Evolutionary conservation across 1,284 basidiomycete genomes (phyloP).

Genomic region (Papiliotrema terrestris): DNA sequence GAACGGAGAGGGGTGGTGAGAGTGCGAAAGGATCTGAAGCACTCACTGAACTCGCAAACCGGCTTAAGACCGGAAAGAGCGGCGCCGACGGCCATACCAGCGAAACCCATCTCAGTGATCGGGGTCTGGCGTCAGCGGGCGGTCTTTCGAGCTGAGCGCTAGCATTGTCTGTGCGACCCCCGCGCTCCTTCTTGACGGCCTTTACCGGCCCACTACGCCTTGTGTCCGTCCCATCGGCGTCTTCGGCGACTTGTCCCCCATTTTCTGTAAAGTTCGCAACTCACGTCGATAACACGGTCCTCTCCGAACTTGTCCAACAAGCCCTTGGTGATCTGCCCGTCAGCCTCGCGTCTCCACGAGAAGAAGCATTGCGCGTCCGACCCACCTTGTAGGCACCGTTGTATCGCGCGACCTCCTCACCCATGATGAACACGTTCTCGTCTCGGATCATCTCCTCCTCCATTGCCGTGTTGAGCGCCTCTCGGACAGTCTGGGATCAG

Average conservation of each 20-base stretch:
- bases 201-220: too few species aligned
- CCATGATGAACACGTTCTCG: constrained; percentile 90
- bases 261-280: constrained; percentile 8
- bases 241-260: too few species aligned
- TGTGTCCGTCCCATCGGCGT: too few species aligned
- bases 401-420: constrained; percentile 98
- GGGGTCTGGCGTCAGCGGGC: constrained; percentile 56
- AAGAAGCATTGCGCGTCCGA: background rate
- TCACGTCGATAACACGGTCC: constrained; percentile 87
- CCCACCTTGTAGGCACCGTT: constrained; percentile 98
- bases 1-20: constrained; percentile 73
- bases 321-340: constrained; percentile 85
- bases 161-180: too few species aligned
- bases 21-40: background rate
- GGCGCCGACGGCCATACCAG: constrained; percentile 92
- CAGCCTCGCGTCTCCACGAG: background rate
- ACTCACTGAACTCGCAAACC: constrained; percentile 89
- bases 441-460: constrained; percentile 99
- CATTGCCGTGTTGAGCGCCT: constrained; percentile 96
- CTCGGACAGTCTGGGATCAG: constrained; percentile 82
- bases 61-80: constrained; percentile 92
- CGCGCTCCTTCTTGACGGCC: too few species aligned
- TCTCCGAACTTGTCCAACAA: constrained; percentile 99
- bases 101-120: constrained; percentile 98
- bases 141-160: too few species aligned